Conservation (phyloP, 176 grass and related monocot species). For the Chrysopogon serrulatus region DNA sequence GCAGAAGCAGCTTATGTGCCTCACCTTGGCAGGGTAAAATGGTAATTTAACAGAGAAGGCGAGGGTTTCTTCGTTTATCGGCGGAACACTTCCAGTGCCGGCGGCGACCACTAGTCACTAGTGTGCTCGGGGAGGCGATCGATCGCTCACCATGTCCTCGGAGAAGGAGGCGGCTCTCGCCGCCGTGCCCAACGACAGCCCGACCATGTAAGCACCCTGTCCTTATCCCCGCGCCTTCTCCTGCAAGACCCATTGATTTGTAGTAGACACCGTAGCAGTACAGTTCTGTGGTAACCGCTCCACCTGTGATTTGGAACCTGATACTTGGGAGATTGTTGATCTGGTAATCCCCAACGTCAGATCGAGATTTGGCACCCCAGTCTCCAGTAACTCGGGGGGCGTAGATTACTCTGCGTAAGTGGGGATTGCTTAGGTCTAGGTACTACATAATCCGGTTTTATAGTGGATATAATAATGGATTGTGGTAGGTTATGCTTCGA, state of each 20-base stretch:
- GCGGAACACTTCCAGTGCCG: neutral
- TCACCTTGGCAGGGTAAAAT: neutral
- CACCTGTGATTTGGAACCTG: neutral
- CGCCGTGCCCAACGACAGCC: conserved; percentile 55
- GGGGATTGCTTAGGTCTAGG: neutral
- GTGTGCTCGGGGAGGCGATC: neutral
- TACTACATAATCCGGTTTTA: neutral
- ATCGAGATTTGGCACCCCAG: neutral
- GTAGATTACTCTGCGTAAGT: neutral
- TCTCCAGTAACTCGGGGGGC: neutral
- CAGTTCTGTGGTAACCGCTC: neutral
- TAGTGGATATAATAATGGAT: neutral
- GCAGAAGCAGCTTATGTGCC: neutral
- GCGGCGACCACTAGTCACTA: conserved; percentile 11
- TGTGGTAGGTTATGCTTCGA: neutral
- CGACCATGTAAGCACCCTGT: conserved; percentile 56
- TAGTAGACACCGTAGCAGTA: neutral
- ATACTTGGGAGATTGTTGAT: neutral
- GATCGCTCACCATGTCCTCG: conserved; percentile 50
- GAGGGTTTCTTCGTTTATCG: neutral
- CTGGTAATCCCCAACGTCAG: neutral
- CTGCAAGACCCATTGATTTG: neutral
- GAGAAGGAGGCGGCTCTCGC: conserved; percentile 81
- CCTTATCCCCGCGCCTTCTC: neutral
- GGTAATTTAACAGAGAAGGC: neutral